A percentile compares a stretch with the other conserved stretches of the same genome.
Conservation (phyloP, 805 yeast species). For the Yarrowia sp. region DNA sequence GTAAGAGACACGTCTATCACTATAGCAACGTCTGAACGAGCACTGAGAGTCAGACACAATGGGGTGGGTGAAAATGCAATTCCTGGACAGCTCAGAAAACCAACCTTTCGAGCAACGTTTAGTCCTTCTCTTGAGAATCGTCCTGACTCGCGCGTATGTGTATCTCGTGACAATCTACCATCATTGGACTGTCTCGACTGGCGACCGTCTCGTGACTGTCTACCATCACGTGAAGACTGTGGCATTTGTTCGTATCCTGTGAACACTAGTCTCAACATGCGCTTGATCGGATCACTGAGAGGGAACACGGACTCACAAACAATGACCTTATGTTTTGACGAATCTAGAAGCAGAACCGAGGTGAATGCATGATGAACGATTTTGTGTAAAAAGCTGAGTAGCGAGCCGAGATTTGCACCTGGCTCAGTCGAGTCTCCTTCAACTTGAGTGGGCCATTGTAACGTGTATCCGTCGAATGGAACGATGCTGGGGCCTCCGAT, state of each 20-base stretch:
- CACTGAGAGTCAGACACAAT: slow-evolving; percentile 5
- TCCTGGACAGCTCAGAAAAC: neutral
- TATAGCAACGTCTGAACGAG: slow-evolving; percentile 2
- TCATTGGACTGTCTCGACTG: neutral
- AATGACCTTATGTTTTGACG: slow-evolving; percentile 11
- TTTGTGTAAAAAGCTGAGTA: neutral
- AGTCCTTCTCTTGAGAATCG: neutral
- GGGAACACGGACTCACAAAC: slow-evolving; percentile 8
- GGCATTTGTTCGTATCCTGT: neutral
- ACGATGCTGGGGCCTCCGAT: neutral
- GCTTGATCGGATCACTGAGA: neutral
- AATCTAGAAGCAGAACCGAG: neutral
- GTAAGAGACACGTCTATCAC: neutral
- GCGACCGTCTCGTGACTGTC: neutral
- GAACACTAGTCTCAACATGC: neutral
- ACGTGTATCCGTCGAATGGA: neutral
- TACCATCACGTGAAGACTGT: neutral
- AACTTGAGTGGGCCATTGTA: slow-evolving; percentile 9
- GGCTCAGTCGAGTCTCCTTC: neutral
- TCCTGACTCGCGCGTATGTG: neutral
- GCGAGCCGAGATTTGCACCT: neutral
- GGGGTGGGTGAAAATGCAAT: slow-evolving; percentile 10
- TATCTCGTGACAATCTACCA: neutral
- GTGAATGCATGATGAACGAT: neutral
- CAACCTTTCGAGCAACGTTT: neutral